phyloP scores from a whole-genome alignment of 2,329 filamentous ascomycete genomes.

The Neonectria hederae region DNA sequence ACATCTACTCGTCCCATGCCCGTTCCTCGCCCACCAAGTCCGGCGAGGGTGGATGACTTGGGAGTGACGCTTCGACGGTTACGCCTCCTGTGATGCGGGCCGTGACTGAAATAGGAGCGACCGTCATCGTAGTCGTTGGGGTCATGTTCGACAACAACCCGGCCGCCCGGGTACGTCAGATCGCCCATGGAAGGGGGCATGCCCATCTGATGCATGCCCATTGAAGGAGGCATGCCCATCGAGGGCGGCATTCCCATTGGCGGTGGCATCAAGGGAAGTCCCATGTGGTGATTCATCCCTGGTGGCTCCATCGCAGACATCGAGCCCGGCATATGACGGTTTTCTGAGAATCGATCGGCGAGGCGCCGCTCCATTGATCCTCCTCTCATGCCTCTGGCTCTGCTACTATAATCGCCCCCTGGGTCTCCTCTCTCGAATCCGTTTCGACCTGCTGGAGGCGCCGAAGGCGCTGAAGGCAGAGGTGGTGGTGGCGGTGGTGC shows the following conservation, averaged over 20 bases:
- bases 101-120: conserved; percentile 41
- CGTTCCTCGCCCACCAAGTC: conserved; percentile 55
- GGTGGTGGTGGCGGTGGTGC: conserved; percentile 37
- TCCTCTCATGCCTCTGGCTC: conserved; percentile 53
- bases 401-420: conserved; percentile 55
- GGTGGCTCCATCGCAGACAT: conserved; percentile 35
- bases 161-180: conserved; percentile 36
- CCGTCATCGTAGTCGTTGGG: conserved; percentile 48
- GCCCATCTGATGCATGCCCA: conserved; percentile 44
- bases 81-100: conserved; percentile 42
- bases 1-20: conserved; percentile 60
- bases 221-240: conserved; percentile 41
- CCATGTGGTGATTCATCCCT: conserved; percentile 33
- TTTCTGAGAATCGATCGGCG: conserved; percentile 61
- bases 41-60: conserved; percentile 57
- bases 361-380: conserved; percentile 60
- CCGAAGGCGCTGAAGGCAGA: conserved; percentile 22
- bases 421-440: conserved; percentile 37
- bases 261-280: conserved; percentile 39
- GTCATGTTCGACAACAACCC: conserved; percentile 41
- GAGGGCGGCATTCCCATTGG: conserved; percentile 34
- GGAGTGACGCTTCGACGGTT: conserved; percentile 43
- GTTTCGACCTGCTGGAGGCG: conserved; percentile 34
- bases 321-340: conserved; percentile 43
- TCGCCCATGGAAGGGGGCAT: conserved; percentile 37